Evolutionary conservation across 768 basidiomycete genomes (phyloP).

Genomic region (Boletellus ananas): DNA sequence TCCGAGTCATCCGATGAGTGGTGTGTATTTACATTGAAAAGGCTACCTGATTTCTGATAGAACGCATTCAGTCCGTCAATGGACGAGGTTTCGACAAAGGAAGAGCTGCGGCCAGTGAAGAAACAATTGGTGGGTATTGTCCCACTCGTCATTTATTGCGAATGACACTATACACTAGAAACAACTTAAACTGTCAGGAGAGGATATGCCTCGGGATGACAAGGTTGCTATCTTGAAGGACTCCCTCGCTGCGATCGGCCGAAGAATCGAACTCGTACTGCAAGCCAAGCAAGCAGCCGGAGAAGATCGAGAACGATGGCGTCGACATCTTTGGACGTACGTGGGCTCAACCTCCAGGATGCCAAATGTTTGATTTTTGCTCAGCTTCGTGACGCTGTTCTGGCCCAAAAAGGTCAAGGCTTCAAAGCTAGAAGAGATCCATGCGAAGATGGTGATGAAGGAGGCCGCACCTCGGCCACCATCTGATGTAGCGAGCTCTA

Average conservation of each 20-base stretch:
- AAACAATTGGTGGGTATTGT: conserved; percentile 72
- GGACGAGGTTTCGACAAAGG: conserved; percentile 92
- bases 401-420: conserved; percentile 98
- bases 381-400: conserved; percentile 89
- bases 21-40: conserved; percentile 42
- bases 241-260: conserved; percentile 89
- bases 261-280: conserved; percentile 83
- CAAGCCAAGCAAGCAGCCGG: conserved; percentile 71
- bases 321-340: conserved; percentile 94
- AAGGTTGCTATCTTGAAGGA: conserved; percentile 96
- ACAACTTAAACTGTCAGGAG: conserved; percentile 91
- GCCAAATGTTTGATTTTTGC: conserved; percentile 5
- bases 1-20: conserved; percentile 91
- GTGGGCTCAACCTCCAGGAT: conserved; percentile 33
- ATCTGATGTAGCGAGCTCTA: conserved; percentile 41
- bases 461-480: conserved; percentile 64
- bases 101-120: conserved; percentile 94
- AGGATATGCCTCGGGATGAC: conserved; percentile 90
- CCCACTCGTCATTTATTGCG: neutral
- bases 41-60: conserved; percentile 6
- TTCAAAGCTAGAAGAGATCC: conserved; percentile 89
- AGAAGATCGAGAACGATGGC: conserved; percentile 83
- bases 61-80: conserved; percentile 70
- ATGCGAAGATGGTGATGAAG: conserved; percentile 94
- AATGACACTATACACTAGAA: conserved; percentile 51